Evolutionary conservation across 306 rosid species (phyloP).

Genomic region (Quercus aquifolioides): DNA sequence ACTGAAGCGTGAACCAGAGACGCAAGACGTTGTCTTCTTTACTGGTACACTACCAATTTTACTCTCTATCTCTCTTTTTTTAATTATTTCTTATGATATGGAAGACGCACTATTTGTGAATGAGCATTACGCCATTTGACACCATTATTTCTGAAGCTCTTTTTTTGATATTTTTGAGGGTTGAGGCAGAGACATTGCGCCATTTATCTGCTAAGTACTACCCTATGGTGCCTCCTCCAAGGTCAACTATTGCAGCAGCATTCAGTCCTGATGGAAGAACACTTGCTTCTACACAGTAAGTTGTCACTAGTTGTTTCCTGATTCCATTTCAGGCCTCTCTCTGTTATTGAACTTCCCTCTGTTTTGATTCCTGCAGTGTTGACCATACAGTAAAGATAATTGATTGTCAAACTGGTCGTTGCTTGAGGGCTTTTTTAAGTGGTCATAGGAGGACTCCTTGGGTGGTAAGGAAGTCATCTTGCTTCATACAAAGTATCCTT

Average conservation of each 20-base stretch:
- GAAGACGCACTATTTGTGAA: slow-evolving; percentile 3
- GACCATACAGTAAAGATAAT: slow-evolving; percentile 45
- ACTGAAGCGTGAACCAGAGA: slow-evolving; percentile 30
- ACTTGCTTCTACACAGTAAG: slow-evolving; percentile 51
- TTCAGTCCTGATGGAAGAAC: slow-evolving; percentile 43
- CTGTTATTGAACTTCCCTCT: slow-evolving; percentile 8
- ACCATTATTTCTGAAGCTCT: slow-evolving; percentile 22
- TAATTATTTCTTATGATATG: neutral
- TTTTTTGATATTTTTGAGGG: slow-evolving; percentile 41
- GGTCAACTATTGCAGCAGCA: slow-evolving; percentile 53
- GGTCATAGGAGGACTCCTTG: slow-evolving; percentile 51
- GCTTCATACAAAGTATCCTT: neutral
- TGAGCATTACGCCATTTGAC: neutral
- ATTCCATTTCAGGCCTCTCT: slow-evolving; percentile 2
- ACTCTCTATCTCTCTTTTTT: neutral
- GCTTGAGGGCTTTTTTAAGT: slow-evolving; percentile 37
- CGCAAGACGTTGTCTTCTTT: slow-evolving; percentile 42
- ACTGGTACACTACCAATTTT: slow-evolving; percentile 34
- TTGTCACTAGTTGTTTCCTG: slow-evolving; percentile 10
- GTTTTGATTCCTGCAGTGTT: slow-evolving; percentile 28
- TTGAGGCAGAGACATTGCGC: slow-evolving; percentile 49
- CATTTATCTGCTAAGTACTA: slow-evolving; percentile 42
- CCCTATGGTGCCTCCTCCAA: slow-evolving; percentile 40
- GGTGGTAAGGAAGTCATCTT: slow-evolving; percentile 38
- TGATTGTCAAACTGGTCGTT: slow-evolving; percentile 41